Evolutionary conservation across 352 stramenopile species (phyloP).

Genomic region (Elongisporangium senticosum): DNA sequence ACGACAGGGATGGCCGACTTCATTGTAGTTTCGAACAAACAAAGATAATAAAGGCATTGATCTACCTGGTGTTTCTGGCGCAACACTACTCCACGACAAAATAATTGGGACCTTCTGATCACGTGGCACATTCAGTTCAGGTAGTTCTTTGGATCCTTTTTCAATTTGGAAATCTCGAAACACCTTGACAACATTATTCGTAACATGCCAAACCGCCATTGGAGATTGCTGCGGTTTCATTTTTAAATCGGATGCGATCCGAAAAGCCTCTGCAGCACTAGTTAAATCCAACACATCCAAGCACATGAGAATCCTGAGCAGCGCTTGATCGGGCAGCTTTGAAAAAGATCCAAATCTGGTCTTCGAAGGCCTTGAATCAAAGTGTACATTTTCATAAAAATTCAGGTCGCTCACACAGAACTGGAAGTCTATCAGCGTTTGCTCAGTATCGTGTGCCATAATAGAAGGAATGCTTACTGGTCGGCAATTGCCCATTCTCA

Average conservation of each 20-base stretch:
- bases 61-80: slow-evolving; percentile 10
- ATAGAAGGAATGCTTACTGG: slow-evolving; percentile 17
- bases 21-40: slow-evolving; percentile 50
- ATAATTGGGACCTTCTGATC: not conserved
- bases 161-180: slow-evolving; percentile 16
- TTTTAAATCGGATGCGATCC: not conserved
- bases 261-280: slow-evolving; percentile 17
- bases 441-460: not conserved
- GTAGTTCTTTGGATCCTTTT: not conserved
- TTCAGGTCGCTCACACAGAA: slow-evolving; percentile 24
- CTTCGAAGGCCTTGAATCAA: slow-evolving; percentile 1
- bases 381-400: slow-evolving; percentile 25
- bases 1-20: slow-evolving; percentile 14
- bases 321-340: slow-evolving; percentile 25
- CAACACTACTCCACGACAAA: slow-evolving; percentile 14
- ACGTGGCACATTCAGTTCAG: not conserved
- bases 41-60: slow-evolving; percentile 27
- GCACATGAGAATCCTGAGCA: slow-evolving; percentile 46
- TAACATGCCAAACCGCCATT: slow-evolving; percentile 52
- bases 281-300: slow-evolving; percentile 33
- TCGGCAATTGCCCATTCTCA: slow-evolving; percentile 35
- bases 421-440: slow-evolving; percentile 23
- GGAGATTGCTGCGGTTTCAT: slow-evolving; percentile 16
- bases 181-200: slow-evolving; percentile 32
- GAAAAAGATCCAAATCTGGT: slow-evolving; percentile 35